Base-by-base conservation (phyloP, 164 flowering plant species). In the Stephania japonica region DNA sequence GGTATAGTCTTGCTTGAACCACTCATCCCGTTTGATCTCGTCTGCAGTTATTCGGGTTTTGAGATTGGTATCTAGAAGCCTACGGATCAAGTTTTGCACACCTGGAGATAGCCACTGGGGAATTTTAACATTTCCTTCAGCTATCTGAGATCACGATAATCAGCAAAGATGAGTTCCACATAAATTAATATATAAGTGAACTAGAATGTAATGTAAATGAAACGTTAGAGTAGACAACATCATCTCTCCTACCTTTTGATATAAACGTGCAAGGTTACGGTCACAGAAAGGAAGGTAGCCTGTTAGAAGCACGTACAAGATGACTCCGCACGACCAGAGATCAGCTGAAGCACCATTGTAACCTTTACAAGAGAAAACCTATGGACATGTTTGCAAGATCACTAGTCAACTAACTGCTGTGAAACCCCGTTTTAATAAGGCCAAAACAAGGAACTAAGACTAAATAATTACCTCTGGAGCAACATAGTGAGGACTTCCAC, bases 241-340 rank as follows among this genome's bases (percentile, higher is more conserved):
- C 53, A 47, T 47, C 4, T 9, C 13, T 47, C 53, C 53, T 83
- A 95, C 98, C 98, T 90, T 95, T 65, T 95, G 97, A 79, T 90
- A 95, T 8, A 95, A 94, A 73, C 90, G 94, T 3, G 88, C 94
- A 53, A 95, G 91, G 72, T 95, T 95, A 75, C 91, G 80, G 76
- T 95, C 98, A 73, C 93, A 94, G 67, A 95, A 95, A 50, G 99
- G 98, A 42, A 95, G 98, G 76, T 76, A 85, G 12, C 98, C 99
- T 0, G 92, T 86, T 42, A 93, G 93, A 72, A 93, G 82, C 6
- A 91, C 97, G 64, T 83, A 95, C 44, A 95, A 71, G 77, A 95
- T 93, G n/a, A 95, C 98, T 24, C 99, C 99, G 75, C 98, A 95
- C 1, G 98, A 93, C 99, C 99, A 95, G 38, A 90, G 80, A 81